Evolutionary conservation across 768 basidiomycete species (phyloP).

Genomic region (Polyporus arcularius): DNA sequence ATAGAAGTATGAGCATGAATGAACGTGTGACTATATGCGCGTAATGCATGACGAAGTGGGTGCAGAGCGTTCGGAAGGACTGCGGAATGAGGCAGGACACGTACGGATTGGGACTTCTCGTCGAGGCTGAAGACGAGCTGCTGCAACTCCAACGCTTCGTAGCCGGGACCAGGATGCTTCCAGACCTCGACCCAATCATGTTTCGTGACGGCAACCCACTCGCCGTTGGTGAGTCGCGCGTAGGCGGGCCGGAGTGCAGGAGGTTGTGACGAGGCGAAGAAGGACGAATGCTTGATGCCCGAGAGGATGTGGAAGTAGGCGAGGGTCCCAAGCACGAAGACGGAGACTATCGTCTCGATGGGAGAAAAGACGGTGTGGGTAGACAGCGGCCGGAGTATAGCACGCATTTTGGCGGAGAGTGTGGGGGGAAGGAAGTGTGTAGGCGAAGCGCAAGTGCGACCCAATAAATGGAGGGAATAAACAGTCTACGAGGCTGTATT

Average conservation of each 20-base stretch:
- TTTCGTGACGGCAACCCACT: slow-evolving; percentile 67
- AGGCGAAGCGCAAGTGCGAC: not conserved
- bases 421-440: not conserved
- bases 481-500: slow-evolving; percentile 15
- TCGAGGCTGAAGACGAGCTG: slow-evolving; percentile 68
- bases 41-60: slow-evolving; percentile 14
- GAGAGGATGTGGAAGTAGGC: slow-evolving; percentile 93
- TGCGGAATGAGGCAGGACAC: slow-evolving; percentile 18
- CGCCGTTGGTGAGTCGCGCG: slow-evolving; percentile 50
- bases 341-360: slow-evolving; percentile 89
- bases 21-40: not conserved
- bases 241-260: slow-evolving; percentile 55
- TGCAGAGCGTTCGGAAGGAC: slow-evolving; percentile 19
- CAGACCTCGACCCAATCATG: slow-evolving; percentile 47
- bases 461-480: slow-evolving; percentile 20
- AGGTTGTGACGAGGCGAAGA: slow-evolving; percentile 61
- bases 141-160: slow-evolving; percentile 64
- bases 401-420: slow-evolving; percentile 45
- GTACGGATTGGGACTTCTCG: slow-evolving; percentile 35
- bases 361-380: slow-evolving; percentile 73
- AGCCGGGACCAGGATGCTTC: slow-evolving; percentile 28
- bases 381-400: slow-evolving; percentile 66
- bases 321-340: slow-evolving; percentile 86
- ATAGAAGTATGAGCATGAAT: slow-evolving; percentile 1
- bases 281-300: slow-evolving; percentile 86